Evolutionary conservation across 768 basidiomycete species (phyloP), one percentile per base, ranked within the genome.

Genomic region (Multifurca ochricompacta): DNA sequence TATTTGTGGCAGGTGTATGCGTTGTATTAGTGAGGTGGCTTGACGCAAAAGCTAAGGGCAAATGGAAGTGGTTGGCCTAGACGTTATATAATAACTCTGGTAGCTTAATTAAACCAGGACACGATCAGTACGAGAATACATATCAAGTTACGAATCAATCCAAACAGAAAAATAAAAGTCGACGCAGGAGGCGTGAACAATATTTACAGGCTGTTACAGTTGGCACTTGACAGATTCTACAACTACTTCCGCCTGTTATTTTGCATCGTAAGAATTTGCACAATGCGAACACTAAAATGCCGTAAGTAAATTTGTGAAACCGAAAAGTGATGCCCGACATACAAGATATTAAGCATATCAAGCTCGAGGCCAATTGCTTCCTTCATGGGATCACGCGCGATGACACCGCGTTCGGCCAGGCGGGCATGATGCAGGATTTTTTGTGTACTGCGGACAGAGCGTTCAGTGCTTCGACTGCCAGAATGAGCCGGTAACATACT

Each of bases 301-400:
- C 48, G 23, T 70, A 21, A 65, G 37, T 40, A 18, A 53, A 25
- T 54, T 34, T 51, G 21, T n/a, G 45, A 25, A 9, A 19, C 21
- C 4, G 50, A 47, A 10, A 49, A 39, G n/a, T 30, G 2, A 36
- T 5, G 34, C 9, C 40, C 2, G 4, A 70, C 82, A 59, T 62
- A 87, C 85, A 91, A 91, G 46, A 93, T 91, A 69, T 93, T 92
- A 65, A 94, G 80, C 79, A 91, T 85, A 64, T 91, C 87, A 50
- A 93, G 77, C 65, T 92, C 84, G 48, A 92, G 74, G 40, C 80
- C 74, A 51, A 91, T 80, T 6, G 87, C 78, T 69, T 91, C 91
- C 49, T 75, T 83, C 62, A 93, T 70, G 6, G 91, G 82, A 68
- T 94, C 91, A 28, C 77, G 74, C 41, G 77, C 73, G 63, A 87